Base-by-base conservation (phyloP, 768 basidiomycete genomes). In the Lactifluus piperatus region DNA sequence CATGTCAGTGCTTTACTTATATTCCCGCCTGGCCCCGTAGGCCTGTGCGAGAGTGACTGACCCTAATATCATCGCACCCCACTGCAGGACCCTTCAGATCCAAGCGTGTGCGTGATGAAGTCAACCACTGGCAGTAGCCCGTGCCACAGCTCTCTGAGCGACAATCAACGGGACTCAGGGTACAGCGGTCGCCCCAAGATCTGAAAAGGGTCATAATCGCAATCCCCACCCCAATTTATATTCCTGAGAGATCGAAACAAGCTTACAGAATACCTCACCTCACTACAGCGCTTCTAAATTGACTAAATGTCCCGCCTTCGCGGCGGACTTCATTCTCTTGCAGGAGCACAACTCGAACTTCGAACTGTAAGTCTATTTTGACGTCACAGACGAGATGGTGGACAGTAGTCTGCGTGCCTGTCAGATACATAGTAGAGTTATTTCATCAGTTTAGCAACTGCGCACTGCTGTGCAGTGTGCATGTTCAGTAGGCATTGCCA, bases 1-100 rank as follows among this genome's bases (percentile, higher is more conserved):
- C 63, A 65, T 30, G 64, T 65, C 4, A 48, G 62, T 54, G 1
- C 29, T 52, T 55, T 47, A 0, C 26, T 52, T 55, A 10, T 54
- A 5, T 34, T 50, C 27, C 16, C 1, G n/a, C 26, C 20, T 22
- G 20, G 16, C 43, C 8, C 14, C 16, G 22, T 32, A 26, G 18
- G n/a, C 20, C 22, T 6, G 13, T 55, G 20, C 29, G 14, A 47
- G 18, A 36, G 8, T 8, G 18, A 36, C 26, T 57, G 51, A 45
- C 37, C 32, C 1, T 18, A 29, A 27, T 22, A 41, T 18, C 26
- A n/a, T 16, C 10, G 22, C 16, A 26, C 13, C 39, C 24, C 29
- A n/a, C n/a, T n/a, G n/a, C n/a, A 66, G 63, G 56, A 65, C 7
- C 4, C n/a, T 41, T 41, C 41, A 41, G 18, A 41, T 41, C 20